These are phyloP conservation scores for Paulownia fortunei DNA, from an alignment of 257 asterid species.

Conservation along the genomic window DNA sequence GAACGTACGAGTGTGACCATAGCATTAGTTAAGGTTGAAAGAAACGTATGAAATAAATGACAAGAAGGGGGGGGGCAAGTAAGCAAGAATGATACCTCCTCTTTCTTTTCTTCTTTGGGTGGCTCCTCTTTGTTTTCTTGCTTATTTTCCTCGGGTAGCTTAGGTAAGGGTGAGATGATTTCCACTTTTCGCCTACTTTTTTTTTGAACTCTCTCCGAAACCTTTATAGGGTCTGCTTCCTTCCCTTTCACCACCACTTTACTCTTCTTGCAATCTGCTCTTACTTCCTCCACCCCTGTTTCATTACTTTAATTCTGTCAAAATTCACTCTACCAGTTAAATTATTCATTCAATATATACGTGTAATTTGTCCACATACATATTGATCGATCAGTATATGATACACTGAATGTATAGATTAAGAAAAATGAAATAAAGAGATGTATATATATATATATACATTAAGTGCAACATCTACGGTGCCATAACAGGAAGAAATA, in stretches of 20 bases:
- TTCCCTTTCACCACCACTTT: slow-evolving; percentile 90
- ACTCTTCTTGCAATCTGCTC: slow-evolving; percentile 66
- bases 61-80: too few species aligned
- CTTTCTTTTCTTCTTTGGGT: slow-evolving; percentile 49
- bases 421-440: too few species aligned
- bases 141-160: slow-evolving; percentile 41
- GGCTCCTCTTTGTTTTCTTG: slow-evolving; percentile 46
- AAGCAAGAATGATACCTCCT: slow-evolving; percentile 48
- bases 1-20: too few species aligned
- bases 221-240: slow-evolving; percentile 71
- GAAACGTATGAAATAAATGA: background rate
- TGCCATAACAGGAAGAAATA: background rate
- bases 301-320: too few species aligned
- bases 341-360: too few species aligned
- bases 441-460: too few species aligned
- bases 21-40: background rate
- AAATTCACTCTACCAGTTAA: too few species aligned
- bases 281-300: slow-evolving; percentile 75
- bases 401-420: too few species aligned
- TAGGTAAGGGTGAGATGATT: slow-evolving; percentile 70
- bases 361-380: too few species aligned
- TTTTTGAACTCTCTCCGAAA: slow-evolving; percentile 66
- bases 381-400: too few species aligned
- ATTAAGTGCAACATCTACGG: too few species aligned
- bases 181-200: slow-evolving; percentile 72